phyloP scores from a whole-genome alignment of 1,284 basidiomycete species.

The Stygiomarasmius scandens region DNA sequence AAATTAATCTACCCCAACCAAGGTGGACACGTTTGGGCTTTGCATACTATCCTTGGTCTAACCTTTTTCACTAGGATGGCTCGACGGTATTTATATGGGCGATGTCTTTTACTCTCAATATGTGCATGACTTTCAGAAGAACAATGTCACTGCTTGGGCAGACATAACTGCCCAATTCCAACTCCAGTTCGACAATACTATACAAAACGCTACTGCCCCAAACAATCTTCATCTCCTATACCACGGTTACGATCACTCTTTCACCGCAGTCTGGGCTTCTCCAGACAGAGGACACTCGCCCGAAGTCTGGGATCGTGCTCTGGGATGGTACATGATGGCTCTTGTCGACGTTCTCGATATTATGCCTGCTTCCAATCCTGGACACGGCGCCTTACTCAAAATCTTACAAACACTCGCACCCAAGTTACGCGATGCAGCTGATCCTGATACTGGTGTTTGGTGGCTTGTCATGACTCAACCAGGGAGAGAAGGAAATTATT shows the following conservation, averaged over 20 bases:
- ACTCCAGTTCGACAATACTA: conserved; percentile 46
- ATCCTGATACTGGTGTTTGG: conserved; percentile 45
- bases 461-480: conserved; percentile 54
- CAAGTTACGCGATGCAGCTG: conserved; percentile 40
- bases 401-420: conserved; percentile 40
- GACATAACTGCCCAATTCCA: conserved; percentile 47
- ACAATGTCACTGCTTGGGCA: conserved; percentile 45
- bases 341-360: conserved; percentile 49
- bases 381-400: conserved; percentile 31
- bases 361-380: conserved; percentile 35
- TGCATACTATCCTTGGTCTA: not conserved
- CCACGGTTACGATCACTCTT: conserved; percentile 51
- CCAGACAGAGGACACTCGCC: conserved; percentile 48
- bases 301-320: conserved; percentile 51
- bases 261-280: conserved; percentile 46
- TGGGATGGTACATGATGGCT: conserved; percentile 52
- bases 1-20: conserved; percentile 44
- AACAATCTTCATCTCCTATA: conserved; percentile 47
- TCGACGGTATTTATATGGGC: conserved; percentile 54
- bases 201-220: conserved; percentile 38
- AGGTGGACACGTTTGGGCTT: conserved; percentile 27
- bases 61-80: conserved; percentile 36
- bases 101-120: conserved; percentile 49
- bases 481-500: conserved; percentile 48
- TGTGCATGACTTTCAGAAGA: conserved; percentile 38